These are phyloP conservation scores for Veloboletus limbatus DNA, from an alignment of 1,284 basidiomycete species.

Conservation along the genomic window DNA sequence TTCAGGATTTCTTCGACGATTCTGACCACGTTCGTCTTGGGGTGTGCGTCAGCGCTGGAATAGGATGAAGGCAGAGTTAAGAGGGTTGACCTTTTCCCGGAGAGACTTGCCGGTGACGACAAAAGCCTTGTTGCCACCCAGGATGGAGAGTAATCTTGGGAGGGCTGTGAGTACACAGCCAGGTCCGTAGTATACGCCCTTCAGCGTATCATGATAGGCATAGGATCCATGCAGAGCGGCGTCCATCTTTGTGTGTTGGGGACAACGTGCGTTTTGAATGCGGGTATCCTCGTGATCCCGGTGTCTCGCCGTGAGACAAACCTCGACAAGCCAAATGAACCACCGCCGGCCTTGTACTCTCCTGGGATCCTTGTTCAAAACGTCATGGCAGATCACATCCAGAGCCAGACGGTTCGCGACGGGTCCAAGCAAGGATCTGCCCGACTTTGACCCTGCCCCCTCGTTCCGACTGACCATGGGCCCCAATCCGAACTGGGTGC, in stretches of 20 bases:
- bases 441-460: conserved; percentile 34
- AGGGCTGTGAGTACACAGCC: conserved; percentile 59
- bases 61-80: conserved; percentile 4
- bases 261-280: neutral
- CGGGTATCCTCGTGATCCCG: conserved; percentile 9
- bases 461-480: conserved; percentile 43
- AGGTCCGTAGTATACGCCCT: conserved; percentile 66
- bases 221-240: conserved; percentile 51
- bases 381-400: conserved; percentile 2
- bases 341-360: no score
- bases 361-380: conserved; percentile 1
- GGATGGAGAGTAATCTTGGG: conserved; percentile 53
- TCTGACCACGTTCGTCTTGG: conserved; percentile 63
- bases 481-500: conserved; percentile 52
- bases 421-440: conserved; percentile 8
- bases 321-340: no score
- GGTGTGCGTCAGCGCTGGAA: conserved; percentile 4
- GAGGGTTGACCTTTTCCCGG: conserved; percentile 51
- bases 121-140: conserved; percentile 61
- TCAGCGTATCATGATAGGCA: conserved; percentile 60
- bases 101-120: conserved; percentile 72
- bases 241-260: neutral
- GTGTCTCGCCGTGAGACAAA: no score
- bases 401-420: neutral
- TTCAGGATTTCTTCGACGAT: conserved; percentile 57